These are phyloP conservation scores for Cordia subcordata DNA, from an alignment of 257 asterid species.

Conservation along the genomic window DNA sequence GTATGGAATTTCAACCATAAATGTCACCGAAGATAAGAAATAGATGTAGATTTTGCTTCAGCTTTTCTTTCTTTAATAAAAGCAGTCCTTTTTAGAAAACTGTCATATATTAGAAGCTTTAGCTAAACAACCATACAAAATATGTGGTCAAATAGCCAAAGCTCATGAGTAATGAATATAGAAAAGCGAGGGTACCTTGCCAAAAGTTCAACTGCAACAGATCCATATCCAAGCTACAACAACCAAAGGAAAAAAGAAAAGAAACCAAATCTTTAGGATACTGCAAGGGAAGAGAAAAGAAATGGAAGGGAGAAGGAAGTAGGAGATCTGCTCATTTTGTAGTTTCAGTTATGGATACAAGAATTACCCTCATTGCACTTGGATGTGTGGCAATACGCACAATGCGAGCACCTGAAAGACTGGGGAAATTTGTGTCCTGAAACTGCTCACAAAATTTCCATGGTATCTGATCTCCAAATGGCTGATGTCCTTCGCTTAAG, in stretches of 20 bases:
- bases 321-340: not conserved
- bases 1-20: too few species aligned
- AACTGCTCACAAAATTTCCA: slow-evolving; percentile 91
- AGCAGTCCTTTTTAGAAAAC: too few species aligned
- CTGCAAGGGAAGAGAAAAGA: slow-evolving; percentile 7
- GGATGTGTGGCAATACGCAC: slow-evolving; percentile 99
- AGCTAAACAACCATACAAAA: not conserved
- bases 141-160: not conserved
- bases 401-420: slow-evolving; percentile 93
- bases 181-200: slow-evolving; percentile 42
- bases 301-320: not conserved
- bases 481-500: slow-evolving; percentile 66
- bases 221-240: slow-evolving; percentile 86
- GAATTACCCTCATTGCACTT: slow-evolving; percentile 85
- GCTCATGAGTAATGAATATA: too few species aligned
- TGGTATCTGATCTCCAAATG: slow-evolving; percentile 91
- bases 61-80: too few species aligned
- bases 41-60: too few species aligned
- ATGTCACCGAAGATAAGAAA: too few species aligned
- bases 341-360: not conserved
- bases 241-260: slow-evolving; percentile 13
- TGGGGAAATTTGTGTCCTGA: slow-evolving; percentile 65
- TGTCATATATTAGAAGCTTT: too few species aligned
- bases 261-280: slow-evolving; percentile 6
- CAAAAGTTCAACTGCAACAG: slow-evolving; percentile 80